Percentiles rank a stretch among this genome's conserved stretches.
These are phyloP conservation scores for Luffa acutangula DNA, from an alignment of 306 rosid species.

Conservation along the genomic window DNA sequence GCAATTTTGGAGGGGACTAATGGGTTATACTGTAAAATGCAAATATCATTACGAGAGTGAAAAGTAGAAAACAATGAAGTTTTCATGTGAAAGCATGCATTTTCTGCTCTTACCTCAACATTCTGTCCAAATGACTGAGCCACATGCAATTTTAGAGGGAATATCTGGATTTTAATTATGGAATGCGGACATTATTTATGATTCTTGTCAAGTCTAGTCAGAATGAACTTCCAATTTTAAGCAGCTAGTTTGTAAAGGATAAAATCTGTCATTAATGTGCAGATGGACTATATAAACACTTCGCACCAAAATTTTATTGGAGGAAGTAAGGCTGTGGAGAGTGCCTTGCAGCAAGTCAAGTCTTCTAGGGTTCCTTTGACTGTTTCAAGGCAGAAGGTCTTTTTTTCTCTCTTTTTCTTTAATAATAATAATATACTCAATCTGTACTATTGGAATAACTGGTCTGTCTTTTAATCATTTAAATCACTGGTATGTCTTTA, in stretches of 20 bases:
- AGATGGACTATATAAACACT: constrained; percentile 38
- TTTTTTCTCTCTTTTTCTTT: neutral
- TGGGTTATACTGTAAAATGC: neutral
- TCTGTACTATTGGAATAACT: neutral
- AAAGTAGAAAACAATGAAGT: neutral
- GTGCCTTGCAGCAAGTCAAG: constrained; percentile 26
- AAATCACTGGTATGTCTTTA: neutral
- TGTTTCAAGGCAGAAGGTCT: constrained; percentile 1
- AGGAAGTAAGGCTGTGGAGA: constrained; percentile 33
- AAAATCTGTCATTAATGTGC: neutral
- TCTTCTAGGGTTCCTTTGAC: constrained; percentile 20
- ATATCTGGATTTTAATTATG: neutral
- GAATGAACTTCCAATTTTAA: neutral
- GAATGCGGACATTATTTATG: neutral
- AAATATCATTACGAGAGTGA: neutral
- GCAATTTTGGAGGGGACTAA: neutral
- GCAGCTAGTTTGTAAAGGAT: neutral
- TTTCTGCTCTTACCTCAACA: neutral
- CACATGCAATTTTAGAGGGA: neutral
- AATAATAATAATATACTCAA: neutral
- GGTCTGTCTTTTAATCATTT: neutral
- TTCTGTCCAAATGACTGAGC: neutral
- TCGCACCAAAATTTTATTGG: constrained; percentile 34
- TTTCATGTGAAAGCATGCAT: neutral
- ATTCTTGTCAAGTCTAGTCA: neutral